Evolutionary conservation across 768 basidiomycete species (phyloP).

Genomic region (Calocybe cyanea): DNA sequence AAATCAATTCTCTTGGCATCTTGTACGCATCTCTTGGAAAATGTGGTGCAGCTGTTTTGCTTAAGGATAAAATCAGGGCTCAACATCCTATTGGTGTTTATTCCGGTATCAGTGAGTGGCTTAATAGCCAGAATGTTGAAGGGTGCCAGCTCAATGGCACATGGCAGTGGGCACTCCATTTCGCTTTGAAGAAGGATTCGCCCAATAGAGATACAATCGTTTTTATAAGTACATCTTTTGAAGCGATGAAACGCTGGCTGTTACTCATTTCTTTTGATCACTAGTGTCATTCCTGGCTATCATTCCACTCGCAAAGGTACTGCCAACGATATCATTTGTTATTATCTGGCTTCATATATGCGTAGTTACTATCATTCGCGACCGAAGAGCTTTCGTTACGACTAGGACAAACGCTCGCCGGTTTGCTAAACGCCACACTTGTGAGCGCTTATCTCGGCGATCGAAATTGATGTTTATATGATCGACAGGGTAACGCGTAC

Average conservation of each 20-base stretch:
- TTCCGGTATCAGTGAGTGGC: constrained; percentile 59
- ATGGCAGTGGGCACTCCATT: constrained; percentile 69
- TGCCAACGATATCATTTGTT: background rate
- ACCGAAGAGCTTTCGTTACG: constrained; percentile 83
- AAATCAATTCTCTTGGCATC: constrained; percentile 52
- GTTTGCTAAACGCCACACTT: constrained; percentile 81
- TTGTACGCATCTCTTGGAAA: constrained; percentile 36
- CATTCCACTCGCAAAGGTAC: constrained; percentile 77
- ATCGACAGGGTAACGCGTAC: constrained; percentile 46
- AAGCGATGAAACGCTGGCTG: background rate
- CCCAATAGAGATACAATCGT: constrained; percentile 52
- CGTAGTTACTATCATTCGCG: constrained; percentile 72
- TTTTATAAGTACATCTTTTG: constrained; percentile 59
- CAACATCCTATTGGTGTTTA: constrained; percentile 67
- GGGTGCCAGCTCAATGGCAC: too few species aligned
- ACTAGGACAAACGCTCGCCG: constrained; percentile 80
- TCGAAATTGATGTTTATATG: constrained; percentile 2
- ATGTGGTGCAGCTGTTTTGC: background rate
- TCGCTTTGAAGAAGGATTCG: constrained; percentile 37
- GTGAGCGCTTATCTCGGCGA: constrained; percentile 32
- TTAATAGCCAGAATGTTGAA: too few species aligned
- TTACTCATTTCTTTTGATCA: background rate
- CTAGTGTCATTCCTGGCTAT: constrained; percentile 81
- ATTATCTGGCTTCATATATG: background rate
- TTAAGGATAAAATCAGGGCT: constrained; percentile 40